Base-by-base conservation (phyloP, 106 monocot genomes). In the Iris macrosiphon region DNA sequence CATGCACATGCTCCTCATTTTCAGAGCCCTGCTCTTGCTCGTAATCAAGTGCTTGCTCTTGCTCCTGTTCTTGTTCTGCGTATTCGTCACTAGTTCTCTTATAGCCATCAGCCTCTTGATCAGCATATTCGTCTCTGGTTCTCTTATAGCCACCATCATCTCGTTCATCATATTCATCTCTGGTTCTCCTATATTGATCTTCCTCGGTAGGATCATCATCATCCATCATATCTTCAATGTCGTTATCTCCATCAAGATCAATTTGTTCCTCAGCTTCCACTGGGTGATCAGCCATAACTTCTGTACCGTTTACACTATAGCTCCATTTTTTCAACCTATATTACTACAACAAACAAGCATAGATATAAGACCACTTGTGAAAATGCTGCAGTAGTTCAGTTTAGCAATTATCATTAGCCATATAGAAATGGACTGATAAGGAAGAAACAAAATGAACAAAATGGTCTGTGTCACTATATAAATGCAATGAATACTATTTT, bases 211-310 rank as follows among this genome's bases (percentile, higher is more conserved):
- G 72, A 1, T 71, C 83, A 46, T 98, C 96, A 56, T 98, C 96
- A 42, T 95, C 88, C 81, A 90, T 89, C 68, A 82, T 75, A 55
- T 98, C 82, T 58, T 89, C 88, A 59, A 72, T 88, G 52, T 95
- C 89, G 67, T 95, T 89, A 65, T 98, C 96, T 24, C 82, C 90
- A 47, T 91, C 96, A 44, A 90, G 77, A 65, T 86, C 89, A 39
- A 96, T 60, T 59, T 96, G 89, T 63, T 96, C 96, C 23, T 98
- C 91, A 21, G 66, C 73, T 51, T 83, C 87, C 16, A 19, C 76
- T 41, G 61, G 72, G 32, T 68, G 75, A 24, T 82, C 81, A n/a
- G 79, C 77, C 93, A 88, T 88, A 17, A 10, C n/a, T 60, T 65
- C 21, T 25, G 17, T 43, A 2, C 15, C 18, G 8, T 38, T 69